Evolutionary conservation across 805 yeast species (phyloP), one percentile per base, ranked within the genome.

Genomic region (Kazachstania viticola): DNA sequence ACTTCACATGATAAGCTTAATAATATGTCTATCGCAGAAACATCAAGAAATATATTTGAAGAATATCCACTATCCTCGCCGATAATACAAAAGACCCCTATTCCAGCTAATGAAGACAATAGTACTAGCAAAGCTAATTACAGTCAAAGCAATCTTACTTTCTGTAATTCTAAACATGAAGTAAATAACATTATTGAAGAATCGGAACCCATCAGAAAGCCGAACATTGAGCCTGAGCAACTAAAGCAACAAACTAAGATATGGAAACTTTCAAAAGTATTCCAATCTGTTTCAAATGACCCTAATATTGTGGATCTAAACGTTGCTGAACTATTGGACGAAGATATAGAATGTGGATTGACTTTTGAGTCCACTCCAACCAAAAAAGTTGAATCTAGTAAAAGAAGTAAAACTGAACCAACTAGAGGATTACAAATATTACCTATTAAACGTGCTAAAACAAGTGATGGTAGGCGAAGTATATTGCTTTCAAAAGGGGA

Each of bases 51-150:
- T 24, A 23, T 35, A 15, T 23, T 40, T 11, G 21, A 25, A 17
- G 29, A 26, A 2, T 39, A 23, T 34, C 45, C 44, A 5, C 17
- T 41, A 9, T 44, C 49, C 5, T 44, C 46, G 3, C 42, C 42
- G 5, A 25, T 32, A 5, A 21, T 30, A 6, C n/a, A 12, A 24
- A 24, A 24, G 8, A 14, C 15, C 7, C 15, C n/a, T 13, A 21
- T 4, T 9, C 14, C 5, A 11, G 7, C n/a, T 13, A 9, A 19
- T 19, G 22, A 7, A 8, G 22, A 19, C 22, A 11, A 11, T 8
- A 7, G 11, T 8, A 11, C 9, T 19, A 11, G 7, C 9, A 11
- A 19, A 8, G 22, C 7, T 8, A 19, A 19, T 19, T 11, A 7
- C 7, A 8, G 7, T 7, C 9, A 19, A 19, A 11, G 11, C 7